phyloP scores from a whole-genome alignment of 805 yeast genomes.

The Saccharomycodes ludwigii region DNA sequence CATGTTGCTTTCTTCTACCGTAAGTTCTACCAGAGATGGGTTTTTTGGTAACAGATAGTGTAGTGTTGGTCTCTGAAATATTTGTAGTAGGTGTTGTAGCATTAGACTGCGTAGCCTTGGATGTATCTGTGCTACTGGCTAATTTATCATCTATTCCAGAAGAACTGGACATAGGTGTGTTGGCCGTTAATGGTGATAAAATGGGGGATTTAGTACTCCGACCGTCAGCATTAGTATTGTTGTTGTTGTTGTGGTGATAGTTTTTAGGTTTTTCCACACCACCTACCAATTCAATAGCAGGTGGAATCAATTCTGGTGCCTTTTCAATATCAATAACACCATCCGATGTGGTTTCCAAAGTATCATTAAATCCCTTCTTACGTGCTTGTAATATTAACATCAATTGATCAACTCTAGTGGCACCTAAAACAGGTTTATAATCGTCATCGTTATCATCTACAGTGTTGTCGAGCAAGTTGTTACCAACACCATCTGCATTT shows the following conservation, averaged over 20 bases:
- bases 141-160: too few species aligned
- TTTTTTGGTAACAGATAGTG: too few species aligned
- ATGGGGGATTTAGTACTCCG: too few species aligned
- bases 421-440: conserved; percentile 64
- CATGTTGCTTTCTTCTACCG: conserved; percentile 35
- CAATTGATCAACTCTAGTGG: conserved; percentile 80
- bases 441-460: conserved; percentile 27
- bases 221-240: too few species aligned
- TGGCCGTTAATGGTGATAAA: too few species aligned
- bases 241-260: conserved; percentile 16
- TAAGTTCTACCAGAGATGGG: background rate
- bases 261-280: conserved; percentile 59
- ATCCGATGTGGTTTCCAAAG: conserved; percentile 52
- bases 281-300: conserved; percentile 57
- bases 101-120: too few species aligned
- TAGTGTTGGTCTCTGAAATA: too few species aligned
- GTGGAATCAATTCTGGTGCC: conserved; percentile 38
- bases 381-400: conserved; percentile 88
- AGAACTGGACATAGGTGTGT: too few species aligned
- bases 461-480: background rate
- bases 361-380: conserved; percentile 58
- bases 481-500: background rate
- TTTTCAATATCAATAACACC: conserved; percentile 51
- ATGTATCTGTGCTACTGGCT: too few species aligned
- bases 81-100: too few species aligned